phyloP scores from a whole-genome alignment of 129 eudicot species.

The Escallonia herrerae region DNA sequence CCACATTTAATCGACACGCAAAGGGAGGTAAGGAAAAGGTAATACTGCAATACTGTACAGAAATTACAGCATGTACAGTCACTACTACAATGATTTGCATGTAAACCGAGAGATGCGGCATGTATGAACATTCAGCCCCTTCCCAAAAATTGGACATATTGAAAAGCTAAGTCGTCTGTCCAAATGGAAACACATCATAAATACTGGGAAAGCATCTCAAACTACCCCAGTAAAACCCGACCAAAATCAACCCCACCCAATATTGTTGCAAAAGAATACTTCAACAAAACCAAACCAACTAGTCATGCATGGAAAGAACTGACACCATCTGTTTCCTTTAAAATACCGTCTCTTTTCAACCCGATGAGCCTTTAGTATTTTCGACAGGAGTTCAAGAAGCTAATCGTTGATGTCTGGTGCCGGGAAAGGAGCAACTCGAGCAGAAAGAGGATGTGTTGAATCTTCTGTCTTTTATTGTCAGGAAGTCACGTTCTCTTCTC shows the following conservation, averaged over 20 bases:
- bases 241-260: slow-evolving; percentile 17
- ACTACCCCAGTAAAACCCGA: not conserved
- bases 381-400: slow-evolving; percentile 6
- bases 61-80: slow-evolving; percentile 29
- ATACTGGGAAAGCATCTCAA: slow-evolving; percentile 7
- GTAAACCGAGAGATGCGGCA: slow-evolving; percentile 11
- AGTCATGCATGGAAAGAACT: slow-evolving; percentile 10
- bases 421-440: not conserved
- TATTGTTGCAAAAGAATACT: slow-evolving; percentile 22
- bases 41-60: slow-evolving; percentile 20
- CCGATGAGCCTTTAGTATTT: slow-evolving; percentile 10
- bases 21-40: no score
- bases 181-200: slow-evolving; percentile 16
- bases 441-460: slow-evolving; percentile 1
- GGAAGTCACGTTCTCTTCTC: slow-evolving; percentile 42
- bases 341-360: slow-evolving; percentile 9
- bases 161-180: slow-evolving; percentile 16
- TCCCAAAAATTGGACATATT: not conserved
- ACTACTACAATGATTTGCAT: slow-evolving; percentile 19
- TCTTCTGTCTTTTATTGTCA: slow-evolving; percentile 6
- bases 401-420: slow-evolving; percentile 13
- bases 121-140: not conserved
- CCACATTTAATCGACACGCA: no score
- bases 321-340: slow-evolving; percentile 14
- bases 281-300: slow-evolving; percentile 25